phyloP scores from a whole-genome alignment of 257 asterid genomes.

The Nicotiana tomentosiformis region DNA sequence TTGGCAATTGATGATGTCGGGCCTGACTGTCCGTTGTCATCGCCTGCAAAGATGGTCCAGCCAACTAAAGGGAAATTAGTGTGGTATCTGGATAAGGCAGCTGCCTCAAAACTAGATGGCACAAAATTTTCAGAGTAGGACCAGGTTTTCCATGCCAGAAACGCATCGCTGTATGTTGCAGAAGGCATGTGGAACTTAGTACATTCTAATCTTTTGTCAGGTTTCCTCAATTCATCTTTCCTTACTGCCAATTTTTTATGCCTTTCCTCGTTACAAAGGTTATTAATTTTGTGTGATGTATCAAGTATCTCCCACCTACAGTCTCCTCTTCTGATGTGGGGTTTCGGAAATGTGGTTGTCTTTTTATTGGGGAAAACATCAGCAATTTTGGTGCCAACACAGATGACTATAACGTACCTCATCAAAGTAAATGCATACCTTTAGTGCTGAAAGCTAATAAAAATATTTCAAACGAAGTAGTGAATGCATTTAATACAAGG shows the following conservation, averaged over 20 bases:
- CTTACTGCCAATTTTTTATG: background rate
- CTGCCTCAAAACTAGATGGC: slow-evolving; percentile 59
- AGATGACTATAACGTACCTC: too few relatives aligned
- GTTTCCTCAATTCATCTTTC: background rate
- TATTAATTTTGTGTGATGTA: background rate
- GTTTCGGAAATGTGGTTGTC: too few relatives aligned
- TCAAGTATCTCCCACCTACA: background rate
- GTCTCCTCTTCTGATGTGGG: background rate
- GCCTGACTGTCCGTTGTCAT: slow-evolving; percentile 23
- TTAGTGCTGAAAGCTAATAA: too few relatives aligned
- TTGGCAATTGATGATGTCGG: slow-evolving; percentile 40
- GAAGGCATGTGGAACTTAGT: background rate
- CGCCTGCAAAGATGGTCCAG: slow-evolving; percentile 66
- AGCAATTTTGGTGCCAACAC: too few relatives aligned
- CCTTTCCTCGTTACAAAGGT: background rate
- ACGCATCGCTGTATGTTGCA: background rate
- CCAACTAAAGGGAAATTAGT: slow-evolving; percentile 67
- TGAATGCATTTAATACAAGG: too few relatives aligned
- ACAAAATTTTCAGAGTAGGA: slow-evolving; percentile 34
- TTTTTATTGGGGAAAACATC: too few relatives aligned
- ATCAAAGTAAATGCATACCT: too few relatives aligned
- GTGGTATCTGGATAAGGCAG: slow-evolving; percentile 72
- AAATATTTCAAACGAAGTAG: too few relatives aligned
- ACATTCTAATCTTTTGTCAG: background rate
- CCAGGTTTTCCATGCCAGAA: background rate